Evolutionary conservation across 345 rosid genomes (phyloP), one percentile per base, ranked within the genome.

Genomic region (Jatropha curcas): DNA sequence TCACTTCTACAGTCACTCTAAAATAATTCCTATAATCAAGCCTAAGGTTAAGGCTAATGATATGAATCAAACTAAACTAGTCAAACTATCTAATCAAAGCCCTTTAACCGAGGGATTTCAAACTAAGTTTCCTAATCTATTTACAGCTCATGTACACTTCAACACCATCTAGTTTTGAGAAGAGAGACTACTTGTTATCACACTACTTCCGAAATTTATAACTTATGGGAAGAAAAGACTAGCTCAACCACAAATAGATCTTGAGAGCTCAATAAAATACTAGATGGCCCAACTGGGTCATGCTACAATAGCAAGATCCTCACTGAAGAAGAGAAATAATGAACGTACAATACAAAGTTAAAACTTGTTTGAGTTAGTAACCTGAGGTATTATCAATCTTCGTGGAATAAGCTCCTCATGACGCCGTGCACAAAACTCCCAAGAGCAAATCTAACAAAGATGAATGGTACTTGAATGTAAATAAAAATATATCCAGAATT

Each of bases 401-500:
- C 95, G 81, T 33, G 98, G 98, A 64, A 94, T 90, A 48, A 94
- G 97, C 86, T 92, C 98, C 76, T 94, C 98, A 43, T 92, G 98
- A 60, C 89, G 90, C 77, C 95, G 88, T 63, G 97, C 97, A 82
- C 98, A 94, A 84, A 94, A 94, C 63, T 92, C 98, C 98, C 98
- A 94, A 34, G 93, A 90, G 78, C 89, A 88, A 73, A 94, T 94
- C 98, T 94, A 83, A 60, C 9, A 34, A 63, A 71, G 31, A 35
- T 24, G 35, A 67, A 71, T 73, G 56, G 35, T n/a, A 51, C n/a
- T 59, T 6, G 30, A 24, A 30, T 7, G 45, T 37, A 57, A 45
- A 63, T 56, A 69, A 64, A 12, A 33, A 60, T 7, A 31, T 56
- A 33, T 14, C 43, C 25, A 59, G 13, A 73, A 53, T 13, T 55